These are phyloP conservation scores for Rubia peregrina DNA, from an alignment of 305 asterid genomes.

Conservation along the genomic window DNA sequence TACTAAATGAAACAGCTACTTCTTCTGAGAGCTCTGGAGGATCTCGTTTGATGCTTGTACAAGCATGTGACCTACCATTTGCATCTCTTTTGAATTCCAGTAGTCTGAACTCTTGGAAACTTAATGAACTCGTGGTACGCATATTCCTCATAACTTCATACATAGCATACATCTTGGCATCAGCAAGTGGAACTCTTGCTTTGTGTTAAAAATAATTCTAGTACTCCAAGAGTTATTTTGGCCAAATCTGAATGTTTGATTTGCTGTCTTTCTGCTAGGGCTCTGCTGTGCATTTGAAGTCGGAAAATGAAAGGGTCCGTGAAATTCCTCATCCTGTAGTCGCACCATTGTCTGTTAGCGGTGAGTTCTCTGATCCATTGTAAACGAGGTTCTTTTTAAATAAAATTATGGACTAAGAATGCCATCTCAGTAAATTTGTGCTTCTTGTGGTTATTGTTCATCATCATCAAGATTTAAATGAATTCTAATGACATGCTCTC, in stretches of 20 bases:
- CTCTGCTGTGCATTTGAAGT: conserved; percentile 37
- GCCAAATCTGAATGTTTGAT: conserved; percentile 10
- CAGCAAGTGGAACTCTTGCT: not conserved
- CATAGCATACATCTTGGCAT: not conserved
- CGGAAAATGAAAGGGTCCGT: conserved; percentile 76
- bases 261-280: conserved; percentile 36
- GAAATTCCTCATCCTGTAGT: conserved; percentile 65
- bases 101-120: conserved; percentile 43
- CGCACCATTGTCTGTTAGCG: conserved; percentile 88
- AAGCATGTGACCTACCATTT: conserved; percentile 60
- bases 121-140: conserved; percentile 58
- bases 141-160: conserved; percentile 1
- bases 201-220: not conserved
- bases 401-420: not conserved
- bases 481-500: too few relatives aligned
- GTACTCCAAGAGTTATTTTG: not conserved
- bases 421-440: not conserved
- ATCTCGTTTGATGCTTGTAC: conserved; percentile 71
- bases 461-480: too few relatives aligned
- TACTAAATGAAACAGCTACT: conserved; percentile 47
- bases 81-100: conserved; percentile 50
- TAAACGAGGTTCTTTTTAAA: not conserved
- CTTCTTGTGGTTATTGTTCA: not conserved
- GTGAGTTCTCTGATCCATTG: conserved; percentile 36
- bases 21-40: conserved; percentile 64